These are phyloP conservation scores for Coelastrella sp. DNA, from an alignment of 139 green algal species.

Conservation along the genomic window DNA sequence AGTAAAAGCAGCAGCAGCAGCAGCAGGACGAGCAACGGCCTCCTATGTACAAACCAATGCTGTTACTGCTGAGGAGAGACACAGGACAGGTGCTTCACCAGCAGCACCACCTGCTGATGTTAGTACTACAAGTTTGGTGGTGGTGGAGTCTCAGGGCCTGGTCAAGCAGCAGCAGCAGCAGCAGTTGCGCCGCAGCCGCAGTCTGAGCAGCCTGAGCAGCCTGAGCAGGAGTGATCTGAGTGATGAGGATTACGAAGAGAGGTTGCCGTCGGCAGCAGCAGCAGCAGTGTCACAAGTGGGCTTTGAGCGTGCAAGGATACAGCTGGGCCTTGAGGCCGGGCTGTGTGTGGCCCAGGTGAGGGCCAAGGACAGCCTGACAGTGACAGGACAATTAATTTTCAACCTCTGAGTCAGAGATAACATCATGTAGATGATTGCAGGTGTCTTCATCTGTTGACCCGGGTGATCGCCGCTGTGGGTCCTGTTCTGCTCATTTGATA, in stretches of 20 bases:
- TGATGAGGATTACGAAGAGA: not conserved
- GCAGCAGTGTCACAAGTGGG: not conserved
- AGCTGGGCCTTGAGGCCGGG: not conserved
- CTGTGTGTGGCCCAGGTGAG: not conserved
- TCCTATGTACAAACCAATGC: not conserved
- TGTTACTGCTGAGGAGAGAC: not conserved
- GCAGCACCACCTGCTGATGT: not conserved
- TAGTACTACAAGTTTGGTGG: not conserved
- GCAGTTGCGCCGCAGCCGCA: not conserved
- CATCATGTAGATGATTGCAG: not conserved
- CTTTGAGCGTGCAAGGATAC: not conserved
- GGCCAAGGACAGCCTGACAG: not conserved
- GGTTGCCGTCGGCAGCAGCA: not conserved
- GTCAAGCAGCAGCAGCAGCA: constrained; percentile 20
- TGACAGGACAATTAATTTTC: not conserved
- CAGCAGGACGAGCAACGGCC: not conserved
- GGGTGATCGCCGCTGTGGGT: not conserved
- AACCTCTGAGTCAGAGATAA: not conserved
- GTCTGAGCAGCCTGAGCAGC: not conserved
- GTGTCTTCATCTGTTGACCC: not conserved
- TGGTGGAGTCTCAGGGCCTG: not conserved
- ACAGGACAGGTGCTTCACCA: not conserved
- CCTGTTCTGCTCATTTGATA: no score
- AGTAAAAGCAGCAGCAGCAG: not conserved
- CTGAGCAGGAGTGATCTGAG: not conserved